Evolutionary conservation across 2,329 filamentous ascomycete genomes (phyloP), one percentile per base, ranked within the genome.

Genomic region (Alternaria sp.): DNA sequence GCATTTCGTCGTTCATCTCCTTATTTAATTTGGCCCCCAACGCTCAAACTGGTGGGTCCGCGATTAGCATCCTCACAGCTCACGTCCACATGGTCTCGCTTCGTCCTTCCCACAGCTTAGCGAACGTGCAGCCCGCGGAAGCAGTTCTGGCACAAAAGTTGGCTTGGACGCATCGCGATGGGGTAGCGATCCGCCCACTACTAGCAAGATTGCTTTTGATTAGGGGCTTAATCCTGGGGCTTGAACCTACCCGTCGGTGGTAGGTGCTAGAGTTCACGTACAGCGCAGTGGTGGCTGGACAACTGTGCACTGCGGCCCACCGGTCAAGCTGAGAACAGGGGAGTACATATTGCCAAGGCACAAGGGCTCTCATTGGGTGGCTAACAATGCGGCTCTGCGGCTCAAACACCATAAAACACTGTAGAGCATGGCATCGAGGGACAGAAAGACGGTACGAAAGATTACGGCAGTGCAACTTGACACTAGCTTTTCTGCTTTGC

Each of bases 301-400:
- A 59, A 65, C 68, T 71, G 68, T 64, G 52, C 61, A 49, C 47
- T 53, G 40, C 44, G 59, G 50, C 54, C 66, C 69, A 78, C 77
- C 77, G 76, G 77, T 79, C 65, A 78, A 73, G 56, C 56, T 62
- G 51, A 52, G 36, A 19, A 46, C 50, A 49, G 44, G 58, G 57
- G 57, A 57, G 45, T 62, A 62, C 47, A 43, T 11, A 21, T 30
- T 32, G 25, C 59, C 52, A 61, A 53, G 63, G 53, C 40, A 44
- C 62, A 59, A 59, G 57, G 40, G 28, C 32, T 61, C 54, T 67
- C 32, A 70, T 71, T 65, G 58, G 63, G 63, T 61, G 55, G 57
- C 19, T 52, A 10, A 32, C 13, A 19, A 76, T 79, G 77, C 74
- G 77, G 77, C 77, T 79, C 77, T 79, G 77, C 76, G 62, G 25